Base-by-base conservation (phyloP, 352 stramenopile species). In the Phytophthora hybrid region DNA sequence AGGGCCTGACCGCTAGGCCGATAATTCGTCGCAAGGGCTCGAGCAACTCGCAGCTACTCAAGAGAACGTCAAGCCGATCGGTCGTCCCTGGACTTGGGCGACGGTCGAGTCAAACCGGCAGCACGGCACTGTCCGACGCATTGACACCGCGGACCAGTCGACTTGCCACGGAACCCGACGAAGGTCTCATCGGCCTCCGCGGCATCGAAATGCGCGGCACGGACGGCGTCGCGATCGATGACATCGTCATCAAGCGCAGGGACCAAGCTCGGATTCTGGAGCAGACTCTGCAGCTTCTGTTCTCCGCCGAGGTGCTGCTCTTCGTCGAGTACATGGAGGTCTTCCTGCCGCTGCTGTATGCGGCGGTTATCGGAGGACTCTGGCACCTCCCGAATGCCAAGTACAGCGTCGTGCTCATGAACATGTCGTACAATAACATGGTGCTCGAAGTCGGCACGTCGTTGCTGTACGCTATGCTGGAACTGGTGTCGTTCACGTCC, bases 291-390 rank as follows among this genome's bases (percentile, higher is more conserved):
- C 68, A 75, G 32, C 32, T 81, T 26, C 58, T 81, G 0, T 81
- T 72, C 56, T 44, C 44, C 1, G 61, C 71, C 8, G 75, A 81
- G 21, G 64, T 70, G 23, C 56, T 77, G 11, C 26, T 75, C 34
- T 63, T 81, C 32, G 57, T 63, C 44, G 74, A 81, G 71, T 81
- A 81, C 58, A 70, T 81, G 57, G 74, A 78, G 53, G 69, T 68
- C 4, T 72, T 81, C 51, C 69, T 81, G 41, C 76, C 71, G 5
- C 44, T 75, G 6, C 59, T 77, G 37, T 82, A 82, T 60, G 65
- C 58, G 6, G 16, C 55, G 7, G 80, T 74, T 44, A 59, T 72
- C 23, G 65, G 56, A 4, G 60, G 55, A 0, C 23, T 72, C 9
- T 72, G 65, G 65, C 16, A 61, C 16, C 16, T 72, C 10, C 57